phyloP scores from a whole-genome alignment of 164 flowering plant genomes.

The Dillenia suffruticosa region DNA sequence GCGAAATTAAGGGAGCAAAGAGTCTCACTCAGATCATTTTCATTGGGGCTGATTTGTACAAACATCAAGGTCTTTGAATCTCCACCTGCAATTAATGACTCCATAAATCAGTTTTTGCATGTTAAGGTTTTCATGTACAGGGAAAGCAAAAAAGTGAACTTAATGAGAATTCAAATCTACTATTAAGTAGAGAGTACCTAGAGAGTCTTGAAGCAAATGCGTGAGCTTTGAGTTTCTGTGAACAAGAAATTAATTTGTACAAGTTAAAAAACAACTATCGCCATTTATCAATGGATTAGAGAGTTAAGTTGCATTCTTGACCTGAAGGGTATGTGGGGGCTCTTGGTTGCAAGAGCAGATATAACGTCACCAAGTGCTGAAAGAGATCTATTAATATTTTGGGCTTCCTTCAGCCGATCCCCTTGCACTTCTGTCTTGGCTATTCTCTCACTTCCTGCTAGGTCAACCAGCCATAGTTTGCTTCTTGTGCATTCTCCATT shows the following conservation, averaged over 20 bases:
- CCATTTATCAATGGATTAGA: too few relatives aligned
- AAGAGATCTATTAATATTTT: conserved; percentile 87
- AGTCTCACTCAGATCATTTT: conserved; percentile 82
- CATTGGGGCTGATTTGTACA: conserved; percentile 91
- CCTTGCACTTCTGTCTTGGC: conserved; percentile 97
- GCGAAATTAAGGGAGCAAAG: conserved; percentile 96
- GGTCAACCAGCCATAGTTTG: conserved; percentile 93
- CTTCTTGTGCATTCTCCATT: conserved; percentile 93
- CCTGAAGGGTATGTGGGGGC: conserved; percentile 96
- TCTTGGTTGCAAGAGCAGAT: conserved; percentile 87
- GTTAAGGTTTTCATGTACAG: neutral
- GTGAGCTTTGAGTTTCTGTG: conserved; percentile 95
- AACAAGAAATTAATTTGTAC: neutral
- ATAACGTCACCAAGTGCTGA: conserved; percentile 99
- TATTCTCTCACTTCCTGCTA: conserved; percentile 95
- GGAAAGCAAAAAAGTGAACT: conserved; percentile 5
- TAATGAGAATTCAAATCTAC: neutral
- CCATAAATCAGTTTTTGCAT: conserved; percentile 1
- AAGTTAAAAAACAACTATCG: neutral
- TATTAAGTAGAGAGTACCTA: conserved; percentile 48
- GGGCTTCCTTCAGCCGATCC: conserved; percentile 89
- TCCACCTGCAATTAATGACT: conserved; percentile 51
- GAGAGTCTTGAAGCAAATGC: conserved; percentile 93
- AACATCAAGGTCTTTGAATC: conserved; percentile 97
- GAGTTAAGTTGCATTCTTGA: conserved; percentile 9